A percentile compares a stretch with the other conserved stretches of the same genome.
phyloP scores from a whole-genome alignment of 805 yeast species.

The Nakazawaea wyomingensis region DNA sequence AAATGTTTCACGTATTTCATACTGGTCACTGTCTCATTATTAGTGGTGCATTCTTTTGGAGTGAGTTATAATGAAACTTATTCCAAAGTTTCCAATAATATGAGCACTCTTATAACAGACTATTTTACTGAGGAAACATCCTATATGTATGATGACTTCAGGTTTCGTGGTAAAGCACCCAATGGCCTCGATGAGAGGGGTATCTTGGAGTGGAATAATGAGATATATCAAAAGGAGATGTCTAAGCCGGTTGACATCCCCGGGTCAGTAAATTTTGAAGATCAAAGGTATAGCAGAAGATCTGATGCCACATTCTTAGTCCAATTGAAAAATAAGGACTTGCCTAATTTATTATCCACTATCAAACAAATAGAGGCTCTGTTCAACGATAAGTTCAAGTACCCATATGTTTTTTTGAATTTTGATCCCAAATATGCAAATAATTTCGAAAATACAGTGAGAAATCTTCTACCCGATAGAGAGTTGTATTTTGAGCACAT shows the following conservation, averaged over 20 bases:
- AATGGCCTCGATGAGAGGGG: not conserved
- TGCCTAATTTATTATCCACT: conserved; percentile 41
- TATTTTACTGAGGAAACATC: not conserved
- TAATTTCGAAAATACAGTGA: conserved; percentile 44
- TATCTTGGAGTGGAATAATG: conserved; percentile 25
- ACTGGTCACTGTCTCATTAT: too few relatives aligned
- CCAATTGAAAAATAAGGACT: conserved; percentile 67
- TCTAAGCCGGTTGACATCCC: conserved; percentile 27
- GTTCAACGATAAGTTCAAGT: conserved; percentile 66
- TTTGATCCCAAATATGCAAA: conserved; percentile 59
- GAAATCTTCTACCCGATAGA: conserved; percentile 34
- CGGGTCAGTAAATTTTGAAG: conserved; percentile 10
- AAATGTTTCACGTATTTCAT: too few relatives aligned
- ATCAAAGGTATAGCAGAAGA: conserved; percentile 21
- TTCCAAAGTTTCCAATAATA: not conserved
- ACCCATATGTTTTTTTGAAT: conserved; percentile 78
- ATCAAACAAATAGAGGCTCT: conserved; percentile 55
- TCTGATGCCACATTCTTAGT: conserved; percentile 76
- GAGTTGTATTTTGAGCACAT: conserved; percentile 44
- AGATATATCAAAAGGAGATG: conserved; percentile 23
- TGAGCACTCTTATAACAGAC: not conserved
- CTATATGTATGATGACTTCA: not conserved
- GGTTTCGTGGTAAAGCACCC: not conserved
- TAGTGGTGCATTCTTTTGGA: not conserved
- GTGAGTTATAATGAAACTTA: not conserved